Percentiles rank a stretch among this genome's conserved stretches.
Conservation (phyloP, 225 moss, liverwort and hornwort genomes). For the Pleurozium schreberi region DNA sequence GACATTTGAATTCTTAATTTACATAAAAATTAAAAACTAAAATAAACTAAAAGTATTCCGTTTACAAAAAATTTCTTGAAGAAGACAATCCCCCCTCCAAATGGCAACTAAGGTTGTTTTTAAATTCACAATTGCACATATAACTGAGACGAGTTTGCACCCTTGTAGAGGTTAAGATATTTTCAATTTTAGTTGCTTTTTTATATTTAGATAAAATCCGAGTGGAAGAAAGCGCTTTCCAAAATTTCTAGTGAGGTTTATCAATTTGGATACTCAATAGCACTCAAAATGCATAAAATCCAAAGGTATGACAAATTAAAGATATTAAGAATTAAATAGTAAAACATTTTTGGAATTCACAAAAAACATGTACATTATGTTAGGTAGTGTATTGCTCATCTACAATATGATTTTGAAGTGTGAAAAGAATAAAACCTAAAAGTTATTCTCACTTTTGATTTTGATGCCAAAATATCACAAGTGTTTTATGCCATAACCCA, state of each 20-base stretch:
- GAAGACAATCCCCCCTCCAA: neutral
- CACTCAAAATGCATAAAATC: rapidly evolving
- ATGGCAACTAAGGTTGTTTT: neutral
- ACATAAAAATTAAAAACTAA: neutral
- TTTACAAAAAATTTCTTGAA: neutral
- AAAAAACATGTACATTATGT: neutral
- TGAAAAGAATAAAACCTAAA: neutral
- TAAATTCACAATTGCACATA: rapidly evolving
- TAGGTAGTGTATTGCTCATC: neutral
- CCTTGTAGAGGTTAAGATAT: neutral
- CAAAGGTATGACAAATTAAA: neutral
- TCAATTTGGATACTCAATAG: neutral
- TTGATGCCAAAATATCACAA: neutral
- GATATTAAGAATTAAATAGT: neutral
- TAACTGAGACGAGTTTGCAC: neutral
- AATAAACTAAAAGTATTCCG: neutral
- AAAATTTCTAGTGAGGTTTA: neutral
- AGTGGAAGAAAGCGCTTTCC: neutral
- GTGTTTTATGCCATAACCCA: neutral
- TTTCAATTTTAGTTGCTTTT: rapidly evolving
- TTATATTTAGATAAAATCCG: no score
- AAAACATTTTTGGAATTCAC: neutral
- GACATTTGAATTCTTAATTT: neutral
- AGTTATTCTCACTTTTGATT: neutral
- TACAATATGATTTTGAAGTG: no score